Evolutionary conservation across 1,284 basidiomycete genomes (phyloP).

Genomic region (Fomitopsis palustris): DNA sequence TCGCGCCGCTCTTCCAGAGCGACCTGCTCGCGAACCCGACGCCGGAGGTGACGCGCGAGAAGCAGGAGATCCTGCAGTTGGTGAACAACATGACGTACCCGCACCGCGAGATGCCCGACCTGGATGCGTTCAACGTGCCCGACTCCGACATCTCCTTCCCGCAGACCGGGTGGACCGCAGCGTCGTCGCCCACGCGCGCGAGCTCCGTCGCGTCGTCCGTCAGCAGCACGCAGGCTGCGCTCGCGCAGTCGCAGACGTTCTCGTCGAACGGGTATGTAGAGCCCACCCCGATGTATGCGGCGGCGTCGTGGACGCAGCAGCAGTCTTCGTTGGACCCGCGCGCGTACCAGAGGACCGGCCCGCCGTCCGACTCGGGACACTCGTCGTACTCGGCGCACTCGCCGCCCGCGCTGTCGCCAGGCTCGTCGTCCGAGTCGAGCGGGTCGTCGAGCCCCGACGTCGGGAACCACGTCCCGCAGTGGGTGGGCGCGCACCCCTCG

Average conservation of each 20-base stretch:
- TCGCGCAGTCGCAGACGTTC: not conserved
- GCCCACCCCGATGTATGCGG: not conserved
- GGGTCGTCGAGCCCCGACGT: not conserved
- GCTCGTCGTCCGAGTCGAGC: not conserved
- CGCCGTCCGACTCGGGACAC: not conserved
- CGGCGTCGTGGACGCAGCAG: not conserved
- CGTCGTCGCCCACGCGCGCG: not conserved
- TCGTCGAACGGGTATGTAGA: not conserved
- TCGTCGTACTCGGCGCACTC: not conserved
- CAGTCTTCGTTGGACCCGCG: not conserved
- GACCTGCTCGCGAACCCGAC: conserved; percentile 43
- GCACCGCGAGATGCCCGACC: conserved; percentile 62
- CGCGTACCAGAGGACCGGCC: not conserved
- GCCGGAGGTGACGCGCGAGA: conserved; percentile 55
- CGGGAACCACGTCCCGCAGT: not conserved
- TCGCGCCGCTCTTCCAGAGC: conserved; percentile 65
- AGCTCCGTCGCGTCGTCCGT: not conserved
- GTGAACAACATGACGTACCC: conserved; percentile 76
- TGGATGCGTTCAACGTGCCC: not conserved
- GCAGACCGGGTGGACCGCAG: not conserved
- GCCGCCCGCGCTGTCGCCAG: not conserved
- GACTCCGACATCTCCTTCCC: not conserved
- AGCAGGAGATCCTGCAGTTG: conserved; percentile 55
- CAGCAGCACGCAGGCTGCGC: not conserved
- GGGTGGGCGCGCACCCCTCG: not conserved